Conservation (phyloP, 2,329 filamentous ascomycete genomes). For the Aspergillus latus region DNA sequence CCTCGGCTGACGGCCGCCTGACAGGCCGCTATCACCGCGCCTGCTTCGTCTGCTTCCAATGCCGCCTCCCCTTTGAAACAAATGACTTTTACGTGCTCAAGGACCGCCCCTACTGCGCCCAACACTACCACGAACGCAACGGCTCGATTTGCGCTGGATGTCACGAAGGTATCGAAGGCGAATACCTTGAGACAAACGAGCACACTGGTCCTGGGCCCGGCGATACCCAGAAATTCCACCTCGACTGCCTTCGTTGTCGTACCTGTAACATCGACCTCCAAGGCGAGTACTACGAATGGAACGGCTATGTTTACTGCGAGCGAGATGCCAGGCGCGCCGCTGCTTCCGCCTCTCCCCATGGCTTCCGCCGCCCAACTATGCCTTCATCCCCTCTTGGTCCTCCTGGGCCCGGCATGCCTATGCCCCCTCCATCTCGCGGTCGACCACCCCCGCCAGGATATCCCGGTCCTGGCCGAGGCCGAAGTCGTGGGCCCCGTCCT, state of each 20-base stretch:
- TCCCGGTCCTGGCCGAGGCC: conserved; percentile 22
- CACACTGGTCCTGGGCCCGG: conserved; percentile 32
- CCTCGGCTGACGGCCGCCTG: conserved; percentile 85
- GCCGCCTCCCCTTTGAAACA: conserved; percentile 75
- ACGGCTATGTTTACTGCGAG: conserved; percentile 79
- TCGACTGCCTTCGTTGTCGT: conserved; percentile 79
- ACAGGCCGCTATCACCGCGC: conserved; percentile 93
- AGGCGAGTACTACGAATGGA: conserved; percentile 89
- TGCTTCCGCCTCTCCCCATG: conserved; percentile 39
- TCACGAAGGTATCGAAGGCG: conserved; percentile 83
- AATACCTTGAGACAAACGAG: conserved; percentile 80
- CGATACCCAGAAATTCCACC: conserved; percentile 73
- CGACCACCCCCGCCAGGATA: conserved; percentile 28
- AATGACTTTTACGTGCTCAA: conserved; percentile 89
- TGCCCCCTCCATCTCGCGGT: conserved; percentile 16
- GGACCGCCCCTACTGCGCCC: conserved; percentile 85
- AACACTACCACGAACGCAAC: conserved; percentile 90
- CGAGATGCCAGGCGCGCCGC: conserved; percentile 70
- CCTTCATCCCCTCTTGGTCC: conserved; percentile 37
- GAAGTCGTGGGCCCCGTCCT: conserved; percentile 16
- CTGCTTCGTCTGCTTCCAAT: conserved; percentile 90
- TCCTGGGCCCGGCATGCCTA: background rate
- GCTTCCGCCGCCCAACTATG: conserved; percentile 33
- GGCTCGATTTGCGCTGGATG: conserved; percentile 80
- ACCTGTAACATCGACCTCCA: conserved; percentile 69